These are phyloP conservation scores for Lentinula edodes DNA, from an alignment of 768 basidiomycete genomes.

Conservation along the genomic window DNA sequence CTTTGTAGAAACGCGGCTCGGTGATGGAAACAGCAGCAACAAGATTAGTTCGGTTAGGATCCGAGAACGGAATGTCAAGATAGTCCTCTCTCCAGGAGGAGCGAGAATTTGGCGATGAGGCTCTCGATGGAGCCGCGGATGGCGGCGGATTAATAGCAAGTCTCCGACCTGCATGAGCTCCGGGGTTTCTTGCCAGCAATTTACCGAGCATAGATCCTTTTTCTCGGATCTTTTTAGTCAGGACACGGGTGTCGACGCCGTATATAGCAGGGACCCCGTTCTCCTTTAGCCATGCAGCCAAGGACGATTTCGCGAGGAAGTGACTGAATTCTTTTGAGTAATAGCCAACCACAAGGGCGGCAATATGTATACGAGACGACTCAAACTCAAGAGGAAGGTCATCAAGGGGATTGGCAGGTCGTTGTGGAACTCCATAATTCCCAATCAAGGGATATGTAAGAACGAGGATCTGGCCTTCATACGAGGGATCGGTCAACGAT, in stretches of 20 bases:
- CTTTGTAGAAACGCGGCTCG: conserved; percentile 62
- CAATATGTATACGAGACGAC: conserved; percentile 89
- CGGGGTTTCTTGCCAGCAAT: conserved; percentile 61
- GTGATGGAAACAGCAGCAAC: conserved; percentile 84
- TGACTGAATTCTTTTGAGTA: conserved; percentile 95
- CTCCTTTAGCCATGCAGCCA: conserved; percentile 92
- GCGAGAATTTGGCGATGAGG: conserved; percentile 47
- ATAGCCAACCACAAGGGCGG: conserved; percentile 87
- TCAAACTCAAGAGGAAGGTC: conserved; percentile 78
- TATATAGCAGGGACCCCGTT: conserved; percentile 91
- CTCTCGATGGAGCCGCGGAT: conserved; percentile 37
- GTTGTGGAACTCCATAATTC: conserved; percentile 93
- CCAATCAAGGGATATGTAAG: conserved; percentile 96
- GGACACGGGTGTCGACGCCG: conserved; percentile 92
- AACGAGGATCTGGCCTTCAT: conserved; percentile 96
- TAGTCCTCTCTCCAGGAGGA: conserved; percentile 81
- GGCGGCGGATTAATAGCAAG: conserved; percentile 26
- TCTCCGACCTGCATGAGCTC: conserved; percentile 34
- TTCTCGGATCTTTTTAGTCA: conserved; percentile 94
- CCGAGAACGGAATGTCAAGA: conserved; percentile 73
- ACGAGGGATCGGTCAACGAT: conserved; percentile 96
- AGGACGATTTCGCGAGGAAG: conserved; percentile 83
- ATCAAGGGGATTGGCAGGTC: conserved; percentile 42
- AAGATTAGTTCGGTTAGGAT: conserved; percentile 87
- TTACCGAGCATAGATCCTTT: conserved; percentile 91